phyloP scores from a whole-genome alignment of 345 rosid species.

The Stellera chamaejasme region DNA sequence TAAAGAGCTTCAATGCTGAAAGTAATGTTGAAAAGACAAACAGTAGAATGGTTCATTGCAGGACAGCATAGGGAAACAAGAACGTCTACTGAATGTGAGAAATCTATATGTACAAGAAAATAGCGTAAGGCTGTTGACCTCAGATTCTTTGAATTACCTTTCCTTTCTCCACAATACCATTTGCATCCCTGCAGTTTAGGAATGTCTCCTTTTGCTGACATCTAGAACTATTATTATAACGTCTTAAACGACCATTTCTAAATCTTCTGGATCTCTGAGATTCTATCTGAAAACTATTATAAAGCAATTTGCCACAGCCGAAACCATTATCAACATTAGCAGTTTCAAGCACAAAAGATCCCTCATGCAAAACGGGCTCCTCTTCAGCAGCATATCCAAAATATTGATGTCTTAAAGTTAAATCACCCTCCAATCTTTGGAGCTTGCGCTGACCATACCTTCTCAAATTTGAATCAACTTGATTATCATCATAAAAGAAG shows the following conservation, averaged over 20 bases:
- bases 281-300: constrained; percentile 14
- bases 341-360: constrained; percentile 18
- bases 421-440: constrained; percentile 18
- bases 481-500: constrained; percentile 15
- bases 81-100: constrained; percentile 5
- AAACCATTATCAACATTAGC: constrained; percentile 12
- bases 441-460: constrained; percentile 18
- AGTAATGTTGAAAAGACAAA: too few species aligned
- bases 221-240: constrained; percentile 20
- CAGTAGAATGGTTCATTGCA: too few species aligned
- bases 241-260: constrained; percentile 15
- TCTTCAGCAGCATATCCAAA: constrained; percentile 20
- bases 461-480: constrained; percentile 17
- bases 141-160: constrained; percentile 49
- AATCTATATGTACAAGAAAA: constrained; percentile 17
- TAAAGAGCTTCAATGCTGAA: too few species aligned
- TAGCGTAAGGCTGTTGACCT: constrained; percentile 16
- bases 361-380: constrained; percentile 14
- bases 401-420: constrained; percentile 23
- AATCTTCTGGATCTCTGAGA: constrained; percentile 11
- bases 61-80: constrained; percentile 5
- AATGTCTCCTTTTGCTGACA: constrained; percentile 23
- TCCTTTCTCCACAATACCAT: constrained; percentile 34
- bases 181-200: constrained; percentile 32
- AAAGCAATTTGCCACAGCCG: constrained; percentile 5